Base-by-base conservation (phyloP, 1,139 yeast species). In the Nakaseomyces nivariensis region DNA sequence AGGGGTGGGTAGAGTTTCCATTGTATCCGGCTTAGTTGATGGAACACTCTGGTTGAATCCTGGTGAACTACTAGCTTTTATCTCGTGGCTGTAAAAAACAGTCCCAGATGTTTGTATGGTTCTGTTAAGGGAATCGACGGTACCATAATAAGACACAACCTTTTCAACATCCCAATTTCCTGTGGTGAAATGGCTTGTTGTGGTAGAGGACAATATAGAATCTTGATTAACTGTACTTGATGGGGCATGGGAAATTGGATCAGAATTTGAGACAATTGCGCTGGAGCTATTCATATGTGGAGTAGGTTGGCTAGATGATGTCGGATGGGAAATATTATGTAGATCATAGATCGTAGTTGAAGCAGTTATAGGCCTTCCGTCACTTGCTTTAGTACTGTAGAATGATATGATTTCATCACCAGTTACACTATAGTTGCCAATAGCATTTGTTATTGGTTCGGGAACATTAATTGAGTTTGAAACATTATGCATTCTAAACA, bases 321-420 rank as follows among this genome's bases (percentile, higher is more conserved):
- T 38, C 25, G 29, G 31, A 11, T 25, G 42, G 1, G 42, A 25
- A 24, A 38, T 32, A 4, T 24, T 25, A 11, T 13, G 29, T 5
- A 38, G 31, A 25, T 38, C 25, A 31, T 38, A 38, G 4, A 29
- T 27, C 1, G 44, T 41, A 8, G 44, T 41, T 4, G 44, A 41
- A 5, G 36, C 44, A n/a, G 34, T 29, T n/a, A 41, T 41, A 27
- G 44, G 44, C 13, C 13, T 27, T 1, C 44, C 44, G n/a, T 41
- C 25, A 41, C 25, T 13, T 5, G 33, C 44, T 13, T 41, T 7
- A 7, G 44, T 27, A 11, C 44, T 41, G 25, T 27, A 41, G 25
- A 41, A 41, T 2, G 44, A 41, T 10, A 41, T 41, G 5, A 41
- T 41, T 29, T 41, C 44, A 5, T 41, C 44, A 29, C 44, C 44